These are phyloP conservation scores for Acaromyces ingoldii DNA, from an alignment of 1,284 basidiomycete genomes.

Conservation along the genomic window DNA sequence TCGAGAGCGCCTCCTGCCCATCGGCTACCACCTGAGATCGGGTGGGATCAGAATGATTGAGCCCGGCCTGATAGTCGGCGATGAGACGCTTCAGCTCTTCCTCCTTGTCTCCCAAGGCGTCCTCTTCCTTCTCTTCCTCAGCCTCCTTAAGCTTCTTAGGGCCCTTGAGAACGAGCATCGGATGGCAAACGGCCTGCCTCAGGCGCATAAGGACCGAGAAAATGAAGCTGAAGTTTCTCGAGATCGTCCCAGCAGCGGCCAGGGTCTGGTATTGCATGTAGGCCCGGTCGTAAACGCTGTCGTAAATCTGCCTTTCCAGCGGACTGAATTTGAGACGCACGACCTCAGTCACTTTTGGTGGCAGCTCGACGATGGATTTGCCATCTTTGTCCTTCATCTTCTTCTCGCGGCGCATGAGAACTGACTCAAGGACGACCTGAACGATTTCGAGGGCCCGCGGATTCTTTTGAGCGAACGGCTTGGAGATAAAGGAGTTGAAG, in stretches of 20 bases:
- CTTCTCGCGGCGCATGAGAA: conserved; percentile 84
- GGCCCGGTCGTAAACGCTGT: conserved; percentile 46
- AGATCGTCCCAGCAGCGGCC: conserved; percentile 35
- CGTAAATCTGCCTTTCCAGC: conserved; percentile 51
- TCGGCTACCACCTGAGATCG: not conserved
- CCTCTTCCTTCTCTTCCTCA: conserved; percentile 5
- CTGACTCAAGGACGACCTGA: conserved; percentile 42
- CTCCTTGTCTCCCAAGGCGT: conserved; percentile 18
- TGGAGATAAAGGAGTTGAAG: conserved; percentile 48
- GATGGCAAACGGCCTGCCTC: conserved; percentile 54
- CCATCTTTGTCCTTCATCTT: conserved; percentile 81
- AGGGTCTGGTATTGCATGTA: conserved; percentile 37
- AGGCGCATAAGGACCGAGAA: conserved; percentile 54
- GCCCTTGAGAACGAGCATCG: conserved; percentile 49
- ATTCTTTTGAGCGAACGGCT: conserved; percentile 44
- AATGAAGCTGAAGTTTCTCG: conserved; percentile 51
- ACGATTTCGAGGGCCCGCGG: conserved; percentile 47
- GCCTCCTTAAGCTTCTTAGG: conserved; percentile 10
- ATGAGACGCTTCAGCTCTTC: conserved; percentile 13
- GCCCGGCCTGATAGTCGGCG: conserved; percentile 12
- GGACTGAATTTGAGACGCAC: conserved; percentile 28
- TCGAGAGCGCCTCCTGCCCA: not conserved
- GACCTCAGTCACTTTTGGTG: conserved; percentile 48
- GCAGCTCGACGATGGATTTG: conserved; percentile 80
- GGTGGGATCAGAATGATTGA: too few relatives aligned